Evolutionary conservation across 1,284 basidiomycete species (phyloP).

Genomic region (Naganishia albida): DNA sequence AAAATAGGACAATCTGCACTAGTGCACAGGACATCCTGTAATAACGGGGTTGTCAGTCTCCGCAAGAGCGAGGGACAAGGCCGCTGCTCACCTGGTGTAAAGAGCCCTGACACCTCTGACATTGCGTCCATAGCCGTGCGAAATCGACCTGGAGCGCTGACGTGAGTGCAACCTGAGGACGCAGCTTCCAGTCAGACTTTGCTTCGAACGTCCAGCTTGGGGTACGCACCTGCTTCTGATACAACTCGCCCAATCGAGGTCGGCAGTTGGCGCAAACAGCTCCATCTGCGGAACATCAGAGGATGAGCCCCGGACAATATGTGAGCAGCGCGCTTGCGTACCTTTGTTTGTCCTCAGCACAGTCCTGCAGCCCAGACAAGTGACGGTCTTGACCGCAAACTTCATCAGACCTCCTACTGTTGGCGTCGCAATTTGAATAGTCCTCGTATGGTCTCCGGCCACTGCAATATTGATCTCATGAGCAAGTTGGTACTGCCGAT

Average conservation of each 20-base stretch:
- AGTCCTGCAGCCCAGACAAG: slow-evolving; percentile 90
- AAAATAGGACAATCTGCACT: slow-evolving; percentile 98
- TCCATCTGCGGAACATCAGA: slow-evolving; percentile 62
- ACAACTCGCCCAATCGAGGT: slow-evolving; percentile 78
- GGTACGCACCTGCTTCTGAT: slow-evolving; percentile 75
- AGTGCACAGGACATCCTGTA: slow-evolving; percentile 88
- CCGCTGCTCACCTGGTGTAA: slow-evolving; percentile 72
- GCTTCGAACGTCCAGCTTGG: not conserved
- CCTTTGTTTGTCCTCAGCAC: slow-evolving; percentile 70
- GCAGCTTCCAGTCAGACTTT: not conserved
- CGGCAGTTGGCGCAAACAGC: slow-evolving; percentile 92
- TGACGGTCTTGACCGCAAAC: slow-evolving; percentile 89
- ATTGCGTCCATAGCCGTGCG: slow-evolving; percentile 93
- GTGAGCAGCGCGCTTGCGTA: slow-evolving; percentile 14
- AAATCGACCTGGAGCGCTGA: slow-evolving; percentile 84
- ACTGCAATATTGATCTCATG: slow-evolving; percentile 60
- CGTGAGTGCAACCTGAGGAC: slow-evolving; percentile 59
- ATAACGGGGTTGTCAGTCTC: not conserved
- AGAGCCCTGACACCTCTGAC: slow-evolving; percentile 93
- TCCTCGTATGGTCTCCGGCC: slow-evolving; percentile 87
- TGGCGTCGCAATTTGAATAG: slow-evolving; percentile 90
- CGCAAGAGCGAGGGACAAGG: not conserved
- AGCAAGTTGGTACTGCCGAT: slow-evolving; percentile 17
- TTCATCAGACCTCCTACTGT: slow-evolving; percentile 95
- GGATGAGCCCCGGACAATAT: slow-evolving; percentile 11